Evolutionary conservation across 805 yeast species (phyloP).

Genomic region (Starmerella stigmatis): DNA sequence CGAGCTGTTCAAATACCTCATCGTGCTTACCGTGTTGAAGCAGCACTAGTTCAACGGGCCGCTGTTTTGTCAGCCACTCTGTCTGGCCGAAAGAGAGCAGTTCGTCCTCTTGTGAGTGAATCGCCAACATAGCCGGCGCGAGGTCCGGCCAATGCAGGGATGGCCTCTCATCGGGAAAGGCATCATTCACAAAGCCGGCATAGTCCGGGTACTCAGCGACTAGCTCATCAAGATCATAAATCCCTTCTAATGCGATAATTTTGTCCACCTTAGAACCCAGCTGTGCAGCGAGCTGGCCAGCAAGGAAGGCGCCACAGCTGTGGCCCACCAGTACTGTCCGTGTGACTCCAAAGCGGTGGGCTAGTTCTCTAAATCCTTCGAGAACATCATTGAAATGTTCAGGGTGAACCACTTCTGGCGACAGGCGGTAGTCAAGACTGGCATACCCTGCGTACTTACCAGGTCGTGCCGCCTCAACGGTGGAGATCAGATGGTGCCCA

Average conservation of each 20-base stretch:
- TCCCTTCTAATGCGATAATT: slow-evolving; percentile 48
- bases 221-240: slow-evolving; percentile 45
- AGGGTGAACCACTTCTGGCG: slow-evolving; percentile 57
- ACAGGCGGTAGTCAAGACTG: slow-evolving; percentile 54
- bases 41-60: slow-evolving; percentile 9
- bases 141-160: slow-evolving; percentile 17
- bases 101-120: slow-evolving; percentile 59
- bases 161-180: slow-evolving; percentile 38
- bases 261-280: slow-evolving; percentile 1
- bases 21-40: slow-evolving; percentile 43
- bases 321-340: slow-evolving; percentile 48
- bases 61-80: slow-evolving; percentile 7
- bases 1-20: slow-evolving; percentile 41
- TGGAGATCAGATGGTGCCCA: slow-evolving; percentile 32
- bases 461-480: slow-evolving; percentile 24
- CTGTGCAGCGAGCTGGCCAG: slow-evolving; percentile 36
- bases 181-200: slow-evolving; percentile 45
- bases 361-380: slow-evolving; percentile 32
- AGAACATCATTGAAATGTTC: slow-evolving; percentile 47
- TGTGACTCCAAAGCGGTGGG: slow-evolving; percentile 24
- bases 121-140: slow-evolving; percentile 13
- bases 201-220: slow-evolving; percentile 55
- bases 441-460: slow-evolving; percentile 26
- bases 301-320: slow-evolving; percentile 68
- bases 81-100: slow-evolving; percentile 47